Base-by-base conservation (phyloP, 305 asterid species). In the Rubia balearica region DNA sequence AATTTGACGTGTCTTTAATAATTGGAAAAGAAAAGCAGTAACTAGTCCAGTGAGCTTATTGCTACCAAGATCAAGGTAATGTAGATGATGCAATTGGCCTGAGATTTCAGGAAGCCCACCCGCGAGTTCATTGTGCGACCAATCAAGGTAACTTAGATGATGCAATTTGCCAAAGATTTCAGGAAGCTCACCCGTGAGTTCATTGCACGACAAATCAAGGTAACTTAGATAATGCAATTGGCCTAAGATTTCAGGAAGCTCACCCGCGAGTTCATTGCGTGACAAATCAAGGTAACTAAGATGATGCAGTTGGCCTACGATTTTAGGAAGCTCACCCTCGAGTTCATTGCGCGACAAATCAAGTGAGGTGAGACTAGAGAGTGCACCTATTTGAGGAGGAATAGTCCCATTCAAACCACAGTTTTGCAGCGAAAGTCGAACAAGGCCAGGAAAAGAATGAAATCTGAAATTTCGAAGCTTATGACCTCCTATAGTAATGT, bases 351-450 rank as follows among this genome's bases (percentile, higher is more conserved):
- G 0, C 5, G 61, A 67, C 46, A 67, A 30, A 17, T 48, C 16
- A 21, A 67, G 85, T 71, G 73, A 77, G 74, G 5, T 83, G n/a
- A 67, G 60, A 7, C 21, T 13, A 6, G 70, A 67, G 3, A 67
- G 24, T 6, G 24, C 70, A 24, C 70, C 70, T 3, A 46, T 46
- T 46, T 67, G 42, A 67, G 70, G 24, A 13, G 70, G 70, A 43
- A 67, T 46, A 10, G 4, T 7, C 4, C 70, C 70, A 22, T 4
- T 22, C 4, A 66, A n/a, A 22, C 42, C 59, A 12, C 36, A 43
- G 3, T 3, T 38, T 0, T 0, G 10, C 41, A 45, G 59, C 7
- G 8, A 14, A 12, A 66, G 12, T 45, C 2, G 0, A 12, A 7
- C 41, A 2, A 66, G 59, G 13, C 22, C 8, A 2, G 59, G 70